Percentiles rank a stretch among this genome's conserved stretches.
Evolutionary conservation across 495 filamentous ascomycete species (phyloP).

Genomic region (Neurospora sp.): DNA sequence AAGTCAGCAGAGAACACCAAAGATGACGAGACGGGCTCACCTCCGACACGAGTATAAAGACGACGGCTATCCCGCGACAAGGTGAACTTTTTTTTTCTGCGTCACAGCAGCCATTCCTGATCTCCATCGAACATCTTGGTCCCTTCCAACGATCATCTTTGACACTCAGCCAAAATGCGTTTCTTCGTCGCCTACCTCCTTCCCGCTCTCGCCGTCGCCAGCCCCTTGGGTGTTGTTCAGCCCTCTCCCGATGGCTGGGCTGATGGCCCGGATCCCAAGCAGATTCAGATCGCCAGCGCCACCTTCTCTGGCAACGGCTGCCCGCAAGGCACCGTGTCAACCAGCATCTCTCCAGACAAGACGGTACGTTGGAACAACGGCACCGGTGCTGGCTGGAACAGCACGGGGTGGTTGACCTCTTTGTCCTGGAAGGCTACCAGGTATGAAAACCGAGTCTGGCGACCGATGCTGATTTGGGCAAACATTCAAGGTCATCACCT

Average conservation of each 20-base stretch:
- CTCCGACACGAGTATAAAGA: constrained; percentile 24
- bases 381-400: constrained; percentile 3
- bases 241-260: constrained; percentile 20
- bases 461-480: background rate
- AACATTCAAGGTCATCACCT: constrained; percentile 40
- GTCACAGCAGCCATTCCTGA: constrained; percentile 11
- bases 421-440: background rate
- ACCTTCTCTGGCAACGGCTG: constrained; percentile 52
- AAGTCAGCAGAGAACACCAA: background rate
- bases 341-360: constrained; percentile 40
- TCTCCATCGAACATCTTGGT: constrained; percentile 1
- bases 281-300: constrained; percentile 42
- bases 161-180: constrained; percentile 29
- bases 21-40: background rate
- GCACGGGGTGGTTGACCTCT: background rate
- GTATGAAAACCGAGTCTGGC: background rate
- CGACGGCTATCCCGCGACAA: constrained; percentile 14
- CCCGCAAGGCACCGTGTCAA: constrained; percentile 40
- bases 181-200: constrained; percentile 31
- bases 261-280: constrained; percentile 26
- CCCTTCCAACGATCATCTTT: background rate
- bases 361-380: constrained; percentile 24
- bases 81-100: constrained; percentile 18
- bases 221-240: constrained; percentile 22
- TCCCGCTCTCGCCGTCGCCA: constrained; percentile 36